phyloP scores from a whole-genome alignment of 1,139 yeast species.

The Candida glucosophila region DNA sequence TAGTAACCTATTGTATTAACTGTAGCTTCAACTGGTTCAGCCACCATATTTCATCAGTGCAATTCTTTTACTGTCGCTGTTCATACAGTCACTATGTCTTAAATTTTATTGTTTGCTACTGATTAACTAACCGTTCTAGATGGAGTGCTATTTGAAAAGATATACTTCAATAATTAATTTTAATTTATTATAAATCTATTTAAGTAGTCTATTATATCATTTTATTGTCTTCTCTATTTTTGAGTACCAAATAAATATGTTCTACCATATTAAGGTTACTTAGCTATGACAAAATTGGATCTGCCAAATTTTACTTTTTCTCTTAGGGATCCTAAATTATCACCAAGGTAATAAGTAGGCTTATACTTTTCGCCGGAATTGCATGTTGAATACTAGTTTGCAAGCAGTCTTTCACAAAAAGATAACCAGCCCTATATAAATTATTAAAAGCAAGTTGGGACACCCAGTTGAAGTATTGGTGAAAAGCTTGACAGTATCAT shows the following conservation, averaged over 20 bases:
- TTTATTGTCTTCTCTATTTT: no score
- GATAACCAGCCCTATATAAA: constrained; percentile 47
- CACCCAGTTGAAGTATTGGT: constrained; percentile 46
- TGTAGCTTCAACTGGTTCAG: constrained; percentile 39
- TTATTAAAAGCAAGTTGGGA: constrained; percentile 40
- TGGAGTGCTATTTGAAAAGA: no score
- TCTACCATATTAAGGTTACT: no score
- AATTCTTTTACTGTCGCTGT: no score
- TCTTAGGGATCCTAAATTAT: constrained; percentile 46
- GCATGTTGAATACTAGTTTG: constrained; percentile 45
- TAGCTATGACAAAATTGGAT: constrained; percentile 11
- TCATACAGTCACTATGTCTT: no score
- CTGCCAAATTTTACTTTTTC: constrained; percentile 23
- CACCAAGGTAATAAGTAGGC: constrained; percentile 52
- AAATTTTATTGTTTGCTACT: no score
- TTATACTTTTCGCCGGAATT: constrained; percentile 23
- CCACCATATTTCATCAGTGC: constrained; percentile 27
- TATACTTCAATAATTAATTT: no score
- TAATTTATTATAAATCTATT: no score
- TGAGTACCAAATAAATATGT: no score
- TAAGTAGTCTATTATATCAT: no score
- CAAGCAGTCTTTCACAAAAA: constrained; percentile 45
- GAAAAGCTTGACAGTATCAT: constrained; percentile 43
- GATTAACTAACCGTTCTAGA: no score
- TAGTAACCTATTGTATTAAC: constrained; percentile 19